Evolutionary conservation across 208 protist species (phyloP), one percentile per base, ranked within the genome.

Genomic region (Lotmaria passim): DNA sequence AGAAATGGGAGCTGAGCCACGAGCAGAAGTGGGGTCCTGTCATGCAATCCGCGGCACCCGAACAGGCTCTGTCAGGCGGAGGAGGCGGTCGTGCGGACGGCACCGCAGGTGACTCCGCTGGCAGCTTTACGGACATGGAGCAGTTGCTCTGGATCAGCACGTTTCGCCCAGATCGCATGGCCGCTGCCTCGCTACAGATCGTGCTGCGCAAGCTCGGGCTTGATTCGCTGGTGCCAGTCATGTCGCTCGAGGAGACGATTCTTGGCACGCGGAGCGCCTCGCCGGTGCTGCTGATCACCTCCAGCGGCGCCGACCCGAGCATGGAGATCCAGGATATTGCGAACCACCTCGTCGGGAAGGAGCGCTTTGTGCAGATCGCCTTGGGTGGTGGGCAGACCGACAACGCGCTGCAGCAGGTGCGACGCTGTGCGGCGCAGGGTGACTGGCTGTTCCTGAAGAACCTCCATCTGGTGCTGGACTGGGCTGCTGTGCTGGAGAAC

Each of bases 381-480:
- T 93, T 99, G 53, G 97, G 98, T 73, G 94, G 93, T n/a, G 95
- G 96, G 3, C 93, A 98, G 81, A 97, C 85, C 3, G 90, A 95
- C 34, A 82, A 91, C 55, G 96, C 96, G 10, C 81, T 98, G 79
- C 57, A 83, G 73, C 85, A 95, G 61, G 38, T 98, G 63, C 83
- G 84, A n/a, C 81, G 88, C 31, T 92, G 89, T 61, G 89, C 94
- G 28, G 80, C 67, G 50, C 80, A 92, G 34, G 97, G 97, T 31
- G 79, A 91, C 56, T 99, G 95, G 96, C 67, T 98, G 14, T 95
- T 96, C 64, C 78, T 99, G 14, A 99, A 99, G 85, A 99, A 99
- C 73, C 69, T 98, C 15, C 97, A 99, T 80, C 79, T 99, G 0
- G 97, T 98, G n/a, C 78, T 97, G 12, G 79, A 82, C 63, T 99